Evolutionary conservation across 2,329 filamentous ascomycete species (phyloP), one percentile per base, ranked within the genome.

Genomic region (Plenodomus tracheiphilus): DNA sequence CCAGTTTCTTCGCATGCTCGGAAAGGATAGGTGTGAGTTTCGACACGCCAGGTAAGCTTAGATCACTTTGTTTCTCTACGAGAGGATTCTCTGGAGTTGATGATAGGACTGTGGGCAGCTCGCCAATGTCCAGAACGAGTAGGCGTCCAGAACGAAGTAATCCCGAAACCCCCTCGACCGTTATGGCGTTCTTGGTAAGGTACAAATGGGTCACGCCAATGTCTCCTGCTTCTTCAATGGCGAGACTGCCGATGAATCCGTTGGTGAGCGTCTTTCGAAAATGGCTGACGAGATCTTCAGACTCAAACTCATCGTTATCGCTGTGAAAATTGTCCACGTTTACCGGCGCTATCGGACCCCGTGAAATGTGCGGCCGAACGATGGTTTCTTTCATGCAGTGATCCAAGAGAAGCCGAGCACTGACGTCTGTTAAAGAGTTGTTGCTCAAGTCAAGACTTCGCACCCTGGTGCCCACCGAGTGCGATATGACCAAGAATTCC

Each of bases 191-290:
- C 7, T 77, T 76, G 3, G 82, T 75, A 13, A 85, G 75, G 58
- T 83, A 84, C 2, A 86, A 69, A 68, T 86, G 83, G 0, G 83
- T 85, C 32, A 85, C 77, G 2, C 83, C 83, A 9, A 74, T 70
- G 57, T 79, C 74, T 18, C 79, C 75, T 1, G 79, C 71, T 54
- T 83, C 77, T 56, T 85, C 82, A 21, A 85, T 77, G 32, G 79
- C 77, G 22, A 83, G 75, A 41, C 78, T 76, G 9, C 77, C 78
- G 15, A 81, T 75, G 36, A 82, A 78, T 1, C 66, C 66, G 32
- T 53, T 52, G 0, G 67, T 69, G 18, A 73, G 54, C 37, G 65
- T 69, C 19, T 59, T 62, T 2, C 80, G 68, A 18, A 85, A 71
- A 41, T 78, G 79, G 22, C 75, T 69, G 54, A 84, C 82, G n/a